Conservation (phyloP, 768 basidiomycete species). For the Podaxis pistillaris region DNA sequence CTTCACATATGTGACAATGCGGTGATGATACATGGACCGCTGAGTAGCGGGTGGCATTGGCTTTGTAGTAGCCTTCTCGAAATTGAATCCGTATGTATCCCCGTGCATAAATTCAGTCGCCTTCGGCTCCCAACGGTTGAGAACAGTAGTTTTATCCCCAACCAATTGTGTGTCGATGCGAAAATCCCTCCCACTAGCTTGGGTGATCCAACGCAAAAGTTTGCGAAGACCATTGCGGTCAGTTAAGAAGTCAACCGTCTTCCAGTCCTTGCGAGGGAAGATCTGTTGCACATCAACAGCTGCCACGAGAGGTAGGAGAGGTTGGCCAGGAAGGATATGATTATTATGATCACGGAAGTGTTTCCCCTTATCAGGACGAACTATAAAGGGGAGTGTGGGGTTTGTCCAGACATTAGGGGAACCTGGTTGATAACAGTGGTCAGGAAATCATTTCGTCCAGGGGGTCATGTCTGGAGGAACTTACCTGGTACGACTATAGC, state of each 20-base stretch:
- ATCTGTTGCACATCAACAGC: conserved; percentile 46
- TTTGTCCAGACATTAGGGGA: conserved; percentile 59
- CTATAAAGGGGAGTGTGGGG: conserved; percentile 43
- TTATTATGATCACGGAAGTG: conserved; percentile 59
- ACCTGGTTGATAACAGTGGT: conserved; percentile 32
- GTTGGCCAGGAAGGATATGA: conserved; percentile 32
- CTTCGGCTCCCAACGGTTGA: conserved; percentile 55
- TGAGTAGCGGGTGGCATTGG: conserved; percentile 45
- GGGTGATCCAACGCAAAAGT: conserved; percentile 52
- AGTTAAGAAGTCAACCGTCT: conserved; percentile 47
- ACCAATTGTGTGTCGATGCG: conserved; percentile 68
- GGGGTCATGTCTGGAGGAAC: not conserved
- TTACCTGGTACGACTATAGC: conserved; percentile 53
- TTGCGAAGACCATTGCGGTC: conserved; percentile 69
- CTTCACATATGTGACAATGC: conserved; percentile 62
- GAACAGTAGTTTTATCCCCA: conserved; percentile 56
- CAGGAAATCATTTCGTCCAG: not conserved
- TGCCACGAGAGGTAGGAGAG: conserved; percentile 53
- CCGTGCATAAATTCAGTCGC: conserved; percentile 33
- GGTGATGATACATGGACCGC: conserved; percentile 54
- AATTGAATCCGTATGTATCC: conserved; percentile 55
- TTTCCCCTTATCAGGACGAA: conserved; percentile 51
- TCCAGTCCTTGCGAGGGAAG: conserved; percentile 36
- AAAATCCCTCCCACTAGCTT: conserved; percentile 44
- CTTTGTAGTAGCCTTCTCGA: conserved; percentile 53